These are phyloP conservation scores for Auriscalpium orientale DNA, from an alignment of 768 basidiomycete genomes.

Conservation along the genomic window DNA sequence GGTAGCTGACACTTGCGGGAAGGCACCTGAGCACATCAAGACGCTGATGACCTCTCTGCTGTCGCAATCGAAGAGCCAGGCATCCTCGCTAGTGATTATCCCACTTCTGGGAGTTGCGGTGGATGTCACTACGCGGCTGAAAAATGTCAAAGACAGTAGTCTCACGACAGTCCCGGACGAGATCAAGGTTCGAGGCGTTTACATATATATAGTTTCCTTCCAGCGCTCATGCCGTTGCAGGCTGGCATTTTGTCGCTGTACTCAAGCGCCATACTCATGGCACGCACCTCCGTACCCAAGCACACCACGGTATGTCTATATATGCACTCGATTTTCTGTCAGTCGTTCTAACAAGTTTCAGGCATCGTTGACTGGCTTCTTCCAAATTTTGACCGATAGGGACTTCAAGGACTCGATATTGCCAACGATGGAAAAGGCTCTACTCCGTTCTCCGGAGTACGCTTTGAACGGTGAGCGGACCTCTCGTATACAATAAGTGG, in stretches of 20 bases:
- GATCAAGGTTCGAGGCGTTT: constrained; percentile 33
- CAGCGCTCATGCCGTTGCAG: constrained; percentile 26
- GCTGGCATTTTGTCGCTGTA: constrained; percentile 55
- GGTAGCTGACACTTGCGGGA: neutral
- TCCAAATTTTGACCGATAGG: constrained; percentile 41
- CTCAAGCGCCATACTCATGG: constrained; percentile 52
- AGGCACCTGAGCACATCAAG: constrained; percentile 38
- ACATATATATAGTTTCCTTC: neutral
- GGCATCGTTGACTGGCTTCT: constrained; percentile 60
- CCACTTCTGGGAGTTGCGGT: constrained; percentile 62
- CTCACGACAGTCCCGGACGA: constrained; percentile 36
- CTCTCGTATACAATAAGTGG: constrained; percentile 1
- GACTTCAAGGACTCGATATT: constrained; percentile 51
- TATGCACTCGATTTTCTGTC: neutral
- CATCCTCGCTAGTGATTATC: constrained; percentile 31
- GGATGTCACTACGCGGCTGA: constrained; percentile 65
- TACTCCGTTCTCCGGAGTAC: constrained; percentile 76
- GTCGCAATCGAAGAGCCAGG: constrained; percentile 39
- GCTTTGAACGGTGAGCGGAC: constrained; percentile 49
- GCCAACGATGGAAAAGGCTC: constrained; percentile 70
- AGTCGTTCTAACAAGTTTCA: neutral
- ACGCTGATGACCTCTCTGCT: constrained; percentile 48
- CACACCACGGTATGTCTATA: constrained; percentile 47
- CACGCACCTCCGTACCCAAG: constrained; percentile 51
- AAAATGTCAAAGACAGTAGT: constrained; percentile 39